Percentiles rank a stretch among this genome's conserved stretches.
These are phyloP conservation scores for Kodamaea lidongshanica DNA, from an alignment of 805 yeast genomes.

Conservation along the genomic window DNA sequence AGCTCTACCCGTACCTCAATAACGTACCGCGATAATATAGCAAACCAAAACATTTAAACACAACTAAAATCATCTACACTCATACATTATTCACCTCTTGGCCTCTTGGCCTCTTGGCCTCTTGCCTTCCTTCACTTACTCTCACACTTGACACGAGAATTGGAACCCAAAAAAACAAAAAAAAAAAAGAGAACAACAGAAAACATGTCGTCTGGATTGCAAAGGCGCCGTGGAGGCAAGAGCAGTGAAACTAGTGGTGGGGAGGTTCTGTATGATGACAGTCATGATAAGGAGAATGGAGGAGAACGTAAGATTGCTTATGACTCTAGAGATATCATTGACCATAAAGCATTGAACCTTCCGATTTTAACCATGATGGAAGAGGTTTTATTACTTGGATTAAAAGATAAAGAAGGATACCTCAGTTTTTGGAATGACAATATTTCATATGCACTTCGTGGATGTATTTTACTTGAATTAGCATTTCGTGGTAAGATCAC, in stretches of 20 bases:
- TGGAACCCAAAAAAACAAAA: too few species aligned
- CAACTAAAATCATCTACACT: too few species aligned
- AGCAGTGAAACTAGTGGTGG: conserved; percentile 17
- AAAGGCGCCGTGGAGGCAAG: conserved; percentile 67
- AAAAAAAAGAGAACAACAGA: conserved; percentile 2
- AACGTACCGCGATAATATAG: too few species aligned
- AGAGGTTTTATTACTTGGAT: conserved; percentile 87
- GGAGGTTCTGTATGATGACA: conserved; percentile 18
- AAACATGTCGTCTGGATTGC: conserved; percentile 47
- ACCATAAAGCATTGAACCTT: conserved; percentile 30
- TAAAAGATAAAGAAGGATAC: conserved; percentile 94
- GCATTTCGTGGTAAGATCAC: conserved; percentile 87
- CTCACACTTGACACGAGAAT: not conserved
- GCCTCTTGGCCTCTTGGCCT: too few species aligned
- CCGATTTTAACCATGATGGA: conserved; percentile 93
- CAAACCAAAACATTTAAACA: too few species aligned
- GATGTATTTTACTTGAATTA: conserved; percentile 85
- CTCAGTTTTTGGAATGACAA: conserved; percentile 97
- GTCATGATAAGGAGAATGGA: conserved; percentile 8
- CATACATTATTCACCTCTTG: too few species aligned
- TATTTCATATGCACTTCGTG: conserved; percentile 92
- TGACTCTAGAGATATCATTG: conserved; percentile 65
- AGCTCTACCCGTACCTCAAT: too few species aligned
- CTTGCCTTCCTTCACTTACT: not conserved
- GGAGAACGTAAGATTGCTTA: conserved; percentile 65